These are phyloP conservation scores for Carex sylvatica DNA, from an alignment of 202 grass and related monocot species.

Conservation along the genomic window DNA sequence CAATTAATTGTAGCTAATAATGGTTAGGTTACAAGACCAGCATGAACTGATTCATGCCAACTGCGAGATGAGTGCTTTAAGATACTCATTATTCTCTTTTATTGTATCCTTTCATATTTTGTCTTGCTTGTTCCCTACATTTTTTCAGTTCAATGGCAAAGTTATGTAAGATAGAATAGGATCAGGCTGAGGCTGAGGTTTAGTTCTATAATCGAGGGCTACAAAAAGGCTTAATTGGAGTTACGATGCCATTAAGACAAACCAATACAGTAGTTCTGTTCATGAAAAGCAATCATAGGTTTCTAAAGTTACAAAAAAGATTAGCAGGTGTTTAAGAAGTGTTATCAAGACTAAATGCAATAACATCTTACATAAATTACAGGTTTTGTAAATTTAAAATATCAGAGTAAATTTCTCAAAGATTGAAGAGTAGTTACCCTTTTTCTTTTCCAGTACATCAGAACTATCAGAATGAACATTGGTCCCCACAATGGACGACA, in stretches of 20 bases:
- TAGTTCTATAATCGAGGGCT: background rate
- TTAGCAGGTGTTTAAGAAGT: background rate
- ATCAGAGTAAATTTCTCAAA: constrained; percentile 9
- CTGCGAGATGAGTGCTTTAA: constrained; percentile 2
- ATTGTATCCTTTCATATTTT: background rate
- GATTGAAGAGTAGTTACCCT: constrained; percentile 5
- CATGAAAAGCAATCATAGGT: background rate
- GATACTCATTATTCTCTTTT: background rate
- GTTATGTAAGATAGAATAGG: background rate
- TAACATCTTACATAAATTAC: constrained; percentile 11
- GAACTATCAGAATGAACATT: constrained; percentile 9
- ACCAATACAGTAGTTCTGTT: background rate
- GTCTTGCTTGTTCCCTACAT: background rate
- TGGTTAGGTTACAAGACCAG: background rate
- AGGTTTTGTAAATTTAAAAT: background rate
- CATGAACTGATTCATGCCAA: constrained; percentile 20
- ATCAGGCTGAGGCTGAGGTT: background rate
- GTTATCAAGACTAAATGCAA: background rate
- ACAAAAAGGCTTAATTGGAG: background rate
- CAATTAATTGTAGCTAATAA: background rate
- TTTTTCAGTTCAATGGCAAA: background rate
- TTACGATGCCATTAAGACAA: background rate
- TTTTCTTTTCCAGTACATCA: background rate
- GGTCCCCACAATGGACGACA: constrained; percentile 19
- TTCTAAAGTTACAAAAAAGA: background rate